Evolutionary conservation across 805 yeast species (phyloP).

Genomic region (Candida hungchunana): DNA sequence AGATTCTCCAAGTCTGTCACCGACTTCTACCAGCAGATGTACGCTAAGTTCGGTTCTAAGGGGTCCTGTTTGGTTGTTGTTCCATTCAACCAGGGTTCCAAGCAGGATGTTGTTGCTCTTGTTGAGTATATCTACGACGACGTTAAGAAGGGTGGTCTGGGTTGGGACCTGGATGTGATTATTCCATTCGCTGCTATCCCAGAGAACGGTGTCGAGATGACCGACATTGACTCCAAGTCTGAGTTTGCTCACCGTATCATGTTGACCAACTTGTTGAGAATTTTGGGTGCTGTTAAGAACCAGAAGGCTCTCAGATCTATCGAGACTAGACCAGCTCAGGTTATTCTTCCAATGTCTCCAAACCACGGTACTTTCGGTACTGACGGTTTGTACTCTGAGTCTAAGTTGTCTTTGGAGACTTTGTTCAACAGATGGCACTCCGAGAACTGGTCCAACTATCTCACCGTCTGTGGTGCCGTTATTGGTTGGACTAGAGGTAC

Average conservation of each 20-base stretch:
- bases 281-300: slow-evolving; percentile 84
- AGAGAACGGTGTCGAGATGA: slow-evolving; percentile 95
- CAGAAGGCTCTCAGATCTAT: slow-evolving; percentile 71
- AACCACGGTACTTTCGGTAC: slow-evolving; percentile 99
- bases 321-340: slow-evolving; percentile 98
- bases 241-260: slow-evolving; percentile 98
- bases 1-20: slow-evolving; percentile 92
- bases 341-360: slow-evolving; percentile 93
- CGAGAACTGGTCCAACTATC: slow-evolving; percentile 92
- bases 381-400: slow-evolving; percentile 97
- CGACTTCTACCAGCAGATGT: slow-evolving; percentile 91
- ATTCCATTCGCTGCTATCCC: slow-evolving; percentile 99
- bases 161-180: slow-evolving; percentile 95
- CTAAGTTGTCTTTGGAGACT: slow-evolving; percentile 92
- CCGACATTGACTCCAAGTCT: slow-evolving; percentile 87
- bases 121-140: slow-evolving; percentile 81
- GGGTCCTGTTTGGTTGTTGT: slow-evolving; percentile 93
- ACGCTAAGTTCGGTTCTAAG: slow-evolving; percentile 87
- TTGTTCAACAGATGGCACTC: slow-evolving; percentile 98
- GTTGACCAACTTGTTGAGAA: slow-evolving; percentile 92
- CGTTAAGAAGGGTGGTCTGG: slow-evolving; percentile 83
- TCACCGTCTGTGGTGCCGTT: slow-evolving; percentile 96
- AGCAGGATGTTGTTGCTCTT: slow-evolving; percentile 85
- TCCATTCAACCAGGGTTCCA: slow-evolving; percentile 98
- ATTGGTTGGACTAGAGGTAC: slow-evolving; percentile 99